Conservation (phyloP, 2,329 filamentous ascomycete species). For the Paracoccidioides lutzii region DNA sequence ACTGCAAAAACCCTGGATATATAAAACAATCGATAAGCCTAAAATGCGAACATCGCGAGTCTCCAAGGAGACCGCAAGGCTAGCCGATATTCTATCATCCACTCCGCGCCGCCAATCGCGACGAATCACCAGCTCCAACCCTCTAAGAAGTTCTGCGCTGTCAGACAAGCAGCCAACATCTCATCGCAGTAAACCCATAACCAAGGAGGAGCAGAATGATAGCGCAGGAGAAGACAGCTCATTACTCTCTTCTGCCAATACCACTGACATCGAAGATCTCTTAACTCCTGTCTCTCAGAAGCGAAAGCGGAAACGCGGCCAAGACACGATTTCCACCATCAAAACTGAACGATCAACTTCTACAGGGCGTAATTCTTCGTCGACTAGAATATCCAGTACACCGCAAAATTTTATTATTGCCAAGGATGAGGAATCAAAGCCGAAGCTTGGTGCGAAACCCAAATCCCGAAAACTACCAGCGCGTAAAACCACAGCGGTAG, state of each 20-base stretch:
- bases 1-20: not conserved
- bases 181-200: constrained; percentile 15
- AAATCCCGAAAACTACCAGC: constrained; percentile 30
- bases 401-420: not conserved
- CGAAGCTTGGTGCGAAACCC: constrained; percentile 16
- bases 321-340: not conserved
- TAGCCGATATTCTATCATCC: constrained; percentile 38
- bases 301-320: constrained; percentile 31
- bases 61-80: constrained; percentile 45
- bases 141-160: constrained; percentile 16
- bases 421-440: not conserved
- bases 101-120: constrained; percentile 31
- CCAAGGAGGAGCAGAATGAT: constrained; percentile 20
- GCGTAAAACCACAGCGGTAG: constrained; percentile 27
- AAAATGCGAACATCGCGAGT: constrained; percentile 46
- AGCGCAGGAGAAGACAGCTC: constrained; percentile 16
- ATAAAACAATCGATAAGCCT: not conserved
- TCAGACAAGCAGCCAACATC: constrained; percentile 19
- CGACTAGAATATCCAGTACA: not conserved
- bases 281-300: constrained; percentile 31
- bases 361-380: constrained; percentile 8
- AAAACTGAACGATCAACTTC: not conserved
- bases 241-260: constrained; percentile 24
- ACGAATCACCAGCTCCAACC: constrained; percentile 14
- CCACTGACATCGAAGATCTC: constrained; percentile 48